Evolutionary conservation across 306 rosid species (phyloP).

Genomic region (Cucurbita moschata): DNA sequence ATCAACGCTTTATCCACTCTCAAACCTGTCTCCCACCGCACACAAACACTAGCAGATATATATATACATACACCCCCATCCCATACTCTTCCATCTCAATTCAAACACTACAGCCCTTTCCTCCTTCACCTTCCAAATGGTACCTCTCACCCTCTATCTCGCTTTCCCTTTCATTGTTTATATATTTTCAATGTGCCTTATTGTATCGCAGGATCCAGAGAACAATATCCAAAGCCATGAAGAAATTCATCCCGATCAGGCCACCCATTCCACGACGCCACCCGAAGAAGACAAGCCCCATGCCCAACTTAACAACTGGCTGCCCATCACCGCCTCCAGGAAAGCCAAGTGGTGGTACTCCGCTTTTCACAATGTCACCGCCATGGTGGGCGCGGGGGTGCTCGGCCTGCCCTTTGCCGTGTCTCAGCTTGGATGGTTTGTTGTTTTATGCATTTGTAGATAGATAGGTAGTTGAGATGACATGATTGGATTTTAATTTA

Average conservation of each 20-base stretch:
- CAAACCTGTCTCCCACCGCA: not conserved
- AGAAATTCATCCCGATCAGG: not conserved
- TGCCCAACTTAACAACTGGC: conserved; percentile 10
- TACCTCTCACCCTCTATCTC: not conserved
- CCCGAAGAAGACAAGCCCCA: not conserved
- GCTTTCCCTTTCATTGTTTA: not conserved
- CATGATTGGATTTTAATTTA: too few relatives aligned
- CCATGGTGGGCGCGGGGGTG: conserved; percentile 28
- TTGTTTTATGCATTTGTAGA: too few relatives aligned
- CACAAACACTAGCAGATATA: not conserved
- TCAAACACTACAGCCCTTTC: not conserved
- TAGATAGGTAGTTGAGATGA: too few relatives aligned
- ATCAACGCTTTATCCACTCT: not conserved
- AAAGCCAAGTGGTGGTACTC: conserved; percentile 32
- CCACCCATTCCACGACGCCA: not conserved
- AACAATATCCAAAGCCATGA: not conserved
- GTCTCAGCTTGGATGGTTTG: conserved; percentile 25
- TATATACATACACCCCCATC: not conserved
- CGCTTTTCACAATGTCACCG: conserved; percentile 27
- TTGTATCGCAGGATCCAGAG: not conserved
- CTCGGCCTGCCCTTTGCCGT: conserved; percentile 22
- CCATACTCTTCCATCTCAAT: not conserved
- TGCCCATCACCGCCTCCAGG: conserved; percentile 21
- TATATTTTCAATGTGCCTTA: not conserved
- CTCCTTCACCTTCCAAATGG: not conserved